Conservation (phyloP, 306 rosid genomes). For the Cucurbita ficifolia region DNA sequence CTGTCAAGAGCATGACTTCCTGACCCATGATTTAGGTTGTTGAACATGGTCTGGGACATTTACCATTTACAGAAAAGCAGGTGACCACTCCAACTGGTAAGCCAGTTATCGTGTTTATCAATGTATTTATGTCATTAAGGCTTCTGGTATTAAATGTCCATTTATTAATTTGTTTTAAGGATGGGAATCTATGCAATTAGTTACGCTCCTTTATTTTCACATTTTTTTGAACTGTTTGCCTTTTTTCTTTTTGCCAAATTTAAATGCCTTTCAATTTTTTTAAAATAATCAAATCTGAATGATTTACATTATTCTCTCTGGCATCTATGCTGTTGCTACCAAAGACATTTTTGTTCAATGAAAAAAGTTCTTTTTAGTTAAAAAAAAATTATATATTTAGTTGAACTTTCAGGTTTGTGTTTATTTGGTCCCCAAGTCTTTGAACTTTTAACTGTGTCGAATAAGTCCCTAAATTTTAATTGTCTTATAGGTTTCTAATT, state of each 20-base stretch:
- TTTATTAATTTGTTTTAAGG: background rate
- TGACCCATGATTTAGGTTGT: constrained; percentile 59
- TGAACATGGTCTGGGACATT: constrained; percentile 95
- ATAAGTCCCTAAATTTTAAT: too few relatives aligned
- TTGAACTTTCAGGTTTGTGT: too few relatives aligned
- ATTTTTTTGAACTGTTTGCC: background rate
- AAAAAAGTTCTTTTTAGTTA: background rate
- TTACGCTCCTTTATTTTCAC: background rate
- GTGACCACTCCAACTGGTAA: constrained; percentile 89
- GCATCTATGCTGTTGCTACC: background rate
- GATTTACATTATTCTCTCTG: background rate
- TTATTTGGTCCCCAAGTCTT: too few relatives aligned
- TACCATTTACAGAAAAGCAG: constrained; percentile 96
- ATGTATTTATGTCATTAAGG: background rate
- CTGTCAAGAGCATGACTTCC: constrained; percentile 15
- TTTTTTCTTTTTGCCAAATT: background rate
- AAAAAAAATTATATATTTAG: too few relatives aligned
- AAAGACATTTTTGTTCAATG: background rate
- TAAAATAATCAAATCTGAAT: background rate
- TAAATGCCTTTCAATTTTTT: background rate
- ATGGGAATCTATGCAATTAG: background rate
- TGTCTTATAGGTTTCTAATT: too few relatives aligned
- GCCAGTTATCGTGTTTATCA: constrained; percentile 8
- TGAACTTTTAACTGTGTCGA: too few relatives aligned
- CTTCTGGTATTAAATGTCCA: background rate